Percentiles rank a stretch among this genome's conserved stretches.
These are phyloP conservation scores for Rosa persica DNA, from an alignment of 306 rosid species.

Conservation along the genomic window DNA sequence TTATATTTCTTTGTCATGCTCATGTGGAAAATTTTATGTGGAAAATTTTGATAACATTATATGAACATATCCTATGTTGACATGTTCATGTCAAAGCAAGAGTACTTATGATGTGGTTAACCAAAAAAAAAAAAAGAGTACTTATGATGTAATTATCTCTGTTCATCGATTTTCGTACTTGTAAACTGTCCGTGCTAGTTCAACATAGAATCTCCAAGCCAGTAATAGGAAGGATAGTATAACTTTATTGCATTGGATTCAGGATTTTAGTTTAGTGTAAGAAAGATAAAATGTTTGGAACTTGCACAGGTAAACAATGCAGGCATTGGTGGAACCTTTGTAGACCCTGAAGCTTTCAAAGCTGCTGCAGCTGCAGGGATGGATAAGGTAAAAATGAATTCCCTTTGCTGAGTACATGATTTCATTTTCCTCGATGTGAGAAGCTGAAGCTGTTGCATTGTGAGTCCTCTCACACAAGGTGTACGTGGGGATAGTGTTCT, in stretches of 20 bases:
- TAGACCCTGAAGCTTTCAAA: slow-evolving; percentile 31
- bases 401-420: too few species aligned
- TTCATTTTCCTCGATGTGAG: too few species aligned
- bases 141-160: too few species aligned
- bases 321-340: slow-evolving; percentile 31
- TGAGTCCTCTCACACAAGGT: too few species aligned
- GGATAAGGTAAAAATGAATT: too few species aligned
- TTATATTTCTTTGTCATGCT: not conserved
- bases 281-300: not conserved
- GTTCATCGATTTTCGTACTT: too few species aligned
- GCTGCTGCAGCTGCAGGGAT: not conserved
- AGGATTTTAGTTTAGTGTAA: too few species aligned
- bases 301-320: slow-evolving; percentile 53
- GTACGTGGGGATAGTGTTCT: too few species aligned
- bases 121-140: too few species aligned
- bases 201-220: not conserved
- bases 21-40: not conserved
- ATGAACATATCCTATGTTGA: not conserved
- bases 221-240: too few species aligned
- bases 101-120: too few species aligned
- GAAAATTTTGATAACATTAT: not conserved
- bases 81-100: not conserved
- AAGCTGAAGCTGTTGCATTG: too few species aligned
- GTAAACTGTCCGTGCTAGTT: not conserved
- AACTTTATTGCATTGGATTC: not conserved